These are phyloP conservation scores for Cajanus cajan DNA, from an alignment of 306 rosid species.

Conservation along the genomic window DNA sequence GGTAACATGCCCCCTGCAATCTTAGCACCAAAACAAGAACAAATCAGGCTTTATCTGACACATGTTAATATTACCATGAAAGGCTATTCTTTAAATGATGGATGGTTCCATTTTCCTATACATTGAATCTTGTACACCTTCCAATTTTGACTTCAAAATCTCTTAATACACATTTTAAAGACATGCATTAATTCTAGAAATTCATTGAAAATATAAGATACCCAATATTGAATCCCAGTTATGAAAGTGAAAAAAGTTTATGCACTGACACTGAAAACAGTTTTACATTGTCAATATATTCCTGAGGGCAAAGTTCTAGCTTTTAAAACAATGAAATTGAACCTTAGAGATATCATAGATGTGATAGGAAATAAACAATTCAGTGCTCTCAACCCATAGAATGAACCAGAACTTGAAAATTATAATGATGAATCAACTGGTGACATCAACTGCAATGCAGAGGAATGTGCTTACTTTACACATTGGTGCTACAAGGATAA, in stretches of 20 bases:
- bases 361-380: background rate
- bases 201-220: constrained; percentile 3
- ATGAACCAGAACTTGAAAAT: constrained; percentile 15
- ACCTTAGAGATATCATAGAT: background rate
- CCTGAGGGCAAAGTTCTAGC: background rate
- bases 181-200: constrained; percentile 4
- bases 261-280: too few relatives aligned
- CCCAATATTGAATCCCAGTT: background rate
- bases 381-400: background rate
- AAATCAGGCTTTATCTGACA: constrained; percentile 27
- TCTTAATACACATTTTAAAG: background rate
- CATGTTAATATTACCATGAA: background rate
- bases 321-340: background rate
- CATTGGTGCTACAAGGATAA: constrained; percentile 94
- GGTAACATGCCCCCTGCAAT: constrained; percentile 79
- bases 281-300: background rate
- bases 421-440: constrained; percentile 2
- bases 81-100: background rate
- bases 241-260: background rate
- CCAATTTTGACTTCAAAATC: background rate
- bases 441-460: constrained; percentile 15
- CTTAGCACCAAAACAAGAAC: constrained; percentile 50
- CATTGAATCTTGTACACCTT: background rate
- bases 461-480: constrained; percentile 68
- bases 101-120: background rate